Evolutionary conservation across 1,284 basidiomycete genomes (phyloP).

Genomic region (Peniophora sp.): DNA sequence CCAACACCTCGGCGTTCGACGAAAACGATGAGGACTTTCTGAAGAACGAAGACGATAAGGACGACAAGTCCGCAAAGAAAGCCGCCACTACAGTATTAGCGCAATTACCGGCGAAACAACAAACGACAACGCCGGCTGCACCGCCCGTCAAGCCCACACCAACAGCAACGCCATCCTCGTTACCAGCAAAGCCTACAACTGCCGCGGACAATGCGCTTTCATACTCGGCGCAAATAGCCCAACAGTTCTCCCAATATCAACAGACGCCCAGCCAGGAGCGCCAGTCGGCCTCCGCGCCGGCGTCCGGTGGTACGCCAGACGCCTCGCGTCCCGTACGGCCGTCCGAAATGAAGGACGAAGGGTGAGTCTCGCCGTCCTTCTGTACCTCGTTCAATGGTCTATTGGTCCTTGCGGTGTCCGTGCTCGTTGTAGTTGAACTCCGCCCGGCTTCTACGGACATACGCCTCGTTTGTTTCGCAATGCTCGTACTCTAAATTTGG

Average conservation of each 20-base stretch:
- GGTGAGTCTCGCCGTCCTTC: slow-evolving; percentile 62
- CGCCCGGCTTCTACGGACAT: no score
- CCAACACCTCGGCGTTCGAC: background rate
- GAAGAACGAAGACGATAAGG: slow-evolving; percentile 7
- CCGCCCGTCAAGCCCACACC: background rate
- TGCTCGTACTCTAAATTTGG: no score
- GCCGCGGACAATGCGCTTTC: slow-evolving; percentile 32
- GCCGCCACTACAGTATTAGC: slow-evolving; percentile 3
- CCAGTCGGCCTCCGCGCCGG: slow-evolving; percentile 30
- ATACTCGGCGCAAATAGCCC: slow-evolving; percentile 65
- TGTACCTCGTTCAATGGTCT: no score
- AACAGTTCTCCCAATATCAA: slow-evolving; percentile 60
- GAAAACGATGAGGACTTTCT: slow-evolving; percentile 3
- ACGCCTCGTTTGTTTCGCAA: no score
- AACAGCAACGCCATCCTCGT: slow-evolving; percentile 10
- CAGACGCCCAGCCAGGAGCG: slow-evolving; percentile 64
- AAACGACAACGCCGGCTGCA: background rate
- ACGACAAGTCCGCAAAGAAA: background rate
- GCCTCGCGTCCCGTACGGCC: slow-evolving; percentile 36
- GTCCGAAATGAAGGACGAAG: slow-evolving; percentile 89
- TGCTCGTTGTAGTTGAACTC: no score
- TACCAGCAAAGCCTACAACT: slow-evolving; percentile 17
- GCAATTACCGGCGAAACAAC: background rate
- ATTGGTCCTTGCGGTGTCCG: no score
- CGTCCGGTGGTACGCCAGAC: slow-evolving; percentile 2